Evolutionary conservation across 768 basidiomycete species (phyloP), one percentile per base, ranked within the genome.

Genomic region (Mycena polygramma): DNA sequence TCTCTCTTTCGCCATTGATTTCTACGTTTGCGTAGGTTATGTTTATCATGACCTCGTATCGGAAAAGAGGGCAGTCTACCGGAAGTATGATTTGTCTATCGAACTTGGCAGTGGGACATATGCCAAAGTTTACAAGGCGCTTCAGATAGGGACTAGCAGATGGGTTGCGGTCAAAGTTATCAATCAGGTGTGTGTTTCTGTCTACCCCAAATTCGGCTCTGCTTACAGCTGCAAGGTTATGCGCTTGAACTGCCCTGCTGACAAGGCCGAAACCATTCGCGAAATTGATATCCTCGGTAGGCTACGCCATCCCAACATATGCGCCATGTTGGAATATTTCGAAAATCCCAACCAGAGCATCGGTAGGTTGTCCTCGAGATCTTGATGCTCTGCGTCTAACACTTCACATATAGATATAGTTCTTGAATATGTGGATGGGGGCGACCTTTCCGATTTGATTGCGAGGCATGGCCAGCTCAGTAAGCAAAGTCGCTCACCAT

Each of bases 91-190:
- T 69, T 75, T 94, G 45, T 83, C 86, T 26, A 79, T 83, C 53
- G 90, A 94, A 78, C 87, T 98, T 8, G 97, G 97, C 51, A 91
- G 91, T 73, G 97, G 97, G 7, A 90, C 94, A 3, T 99, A 97
- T 77, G 97, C 96, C 7, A 91, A 91, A 14, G 97, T 98, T 24
- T 88, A 91, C 82, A 93, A 92, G 78, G 96, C 94, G 1, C 83
- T 97, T 53, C 86, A 90, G 71, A 88, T 90, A 14, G 79, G 81
- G 20, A 92, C 92, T 19, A 94, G 94, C 15, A 81, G 86, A 68
- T 90, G 90, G 86, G 91, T 88, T 68, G 97, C 97, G 0, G 90
- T 97, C 79, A 99, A 99, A 84, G 91, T 95, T 82, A 94, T 97
- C 66, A 84, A 89, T 51, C 83, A 83, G 10, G 83, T 86, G 66